Evolutionary conservation across 495 filamentous ascomycete species (phyloP).

Genomic region (Annulohypoxylon stygium): DNA sequence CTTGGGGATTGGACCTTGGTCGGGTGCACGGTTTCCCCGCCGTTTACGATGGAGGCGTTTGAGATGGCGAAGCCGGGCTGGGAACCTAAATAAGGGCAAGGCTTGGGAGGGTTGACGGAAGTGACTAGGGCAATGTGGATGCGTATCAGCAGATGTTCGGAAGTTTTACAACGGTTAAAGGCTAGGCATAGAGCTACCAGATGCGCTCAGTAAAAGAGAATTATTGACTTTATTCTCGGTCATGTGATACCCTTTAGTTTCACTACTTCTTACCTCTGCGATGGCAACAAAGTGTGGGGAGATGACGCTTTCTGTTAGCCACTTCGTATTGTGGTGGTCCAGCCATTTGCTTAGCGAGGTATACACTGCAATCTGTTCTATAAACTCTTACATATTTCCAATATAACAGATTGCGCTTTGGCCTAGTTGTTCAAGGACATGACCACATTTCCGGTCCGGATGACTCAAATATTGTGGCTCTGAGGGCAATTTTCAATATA

Average conservation of each 20-base stretch:
- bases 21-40: conserved; percentile 56
- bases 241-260: neutral
- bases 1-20: conserved; percentile 63
- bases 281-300: no score
- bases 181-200: neutral
- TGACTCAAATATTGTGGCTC: neutral
- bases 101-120: neutral
- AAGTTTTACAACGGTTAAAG: neutral
- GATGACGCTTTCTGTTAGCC: no score
- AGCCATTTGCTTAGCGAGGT: no score
- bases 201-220: neutral
- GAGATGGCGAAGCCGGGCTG: conserved; percentile 55
- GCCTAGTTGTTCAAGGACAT: neutral
- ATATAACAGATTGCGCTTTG: neutral
- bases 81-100: conserved; percentile 47
- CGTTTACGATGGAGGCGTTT: conserved; percentile 52
- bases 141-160: neutral
- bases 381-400: neutral
- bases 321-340: no score
- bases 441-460: neutral
- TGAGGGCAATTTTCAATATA: neutral
- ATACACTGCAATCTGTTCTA: no score
- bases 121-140: neutral
- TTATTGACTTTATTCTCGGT: neutral
- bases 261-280: neutral